These are phyloP conservation scores for Fusarium nisikadoi DNA, from an alignment of 2,329 filamentous ascomycete species.

Conservation along the genomic window DNA sequence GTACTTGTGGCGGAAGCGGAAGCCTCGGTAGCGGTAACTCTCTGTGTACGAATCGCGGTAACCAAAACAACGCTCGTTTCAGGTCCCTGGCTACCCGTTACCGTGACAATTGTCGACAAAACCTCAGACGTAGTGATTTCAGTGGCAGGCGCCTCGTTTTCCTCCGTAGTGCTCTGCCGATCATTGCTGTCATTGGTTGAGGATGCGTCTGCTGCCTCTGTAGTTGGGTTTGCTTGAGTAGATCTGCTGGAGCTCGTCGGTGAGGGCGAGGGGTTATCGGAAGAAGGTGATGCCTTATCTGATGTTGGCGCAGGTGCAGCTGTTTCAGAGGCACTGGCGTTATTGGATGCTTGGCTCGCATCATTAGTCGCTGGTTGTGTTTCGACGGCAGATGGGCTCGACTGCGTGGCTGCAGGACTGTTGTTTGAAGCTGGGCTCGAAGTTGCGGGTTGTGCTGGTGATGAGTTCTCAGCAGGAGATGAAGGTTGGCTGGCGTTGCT, in stretches of 20 bases:
- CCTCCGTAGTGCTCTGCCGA: slow-evolving; percentile 18
- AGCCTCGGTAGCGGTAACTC: slow-evolving; percentile 7
- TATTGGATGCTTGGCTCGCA: slow-evolving; percentile 14
- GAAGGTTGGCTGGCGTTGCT: slow-evolving; percentile 23
- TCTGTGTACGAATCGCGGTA: slow-evolving; percentile 41
- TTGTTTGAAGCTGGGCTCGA: slow-evolving; percentile 16
- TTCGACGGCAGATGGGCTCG: slow-evolving; percentile 5
- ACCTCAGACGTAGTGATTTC: slow-evolving; percentile 25
- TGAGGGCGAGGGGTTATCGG: slow-evolving; percentile 6
- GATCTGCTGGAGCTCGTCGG: neutral
- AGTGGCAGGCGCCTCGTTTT: slow-evolving; percentile 18
- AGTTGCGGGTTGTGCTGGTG: slow-evolving; percentile 13
- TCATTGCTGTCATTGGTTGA: slow-evolving; percentile 24
- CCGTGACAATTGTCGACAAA: slow-evolving; percentile 40
- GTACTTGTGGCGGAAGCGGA: slow-evolving; percentile 42
- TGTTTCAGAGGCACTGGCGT: slow-evolving; percentile 11
- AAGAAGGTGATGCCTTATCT: slow-evolving; percentile 17
- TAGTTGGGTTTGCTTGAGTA: slow-evolving; percentile 24
- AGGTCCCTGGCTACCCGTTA: slow-evolving; percentile 36
- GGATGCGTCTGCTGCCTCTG: slow-evolving; percentile 13
- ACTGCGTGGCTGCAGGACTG: slow-evolving; percentile 15
- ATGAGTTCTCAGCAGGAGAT: slow-evolving; percentile 5
- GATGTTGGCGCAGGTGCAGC: slow-evolving; percentile 18
- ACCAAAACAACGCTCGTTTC: slow-evolving; percentile 44
- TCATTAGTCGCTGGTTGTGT: slow-evolving; percentile 5